Conservation (phyloP, 257 asterid species). For the Fraxinus quadrangulata region DNA sequence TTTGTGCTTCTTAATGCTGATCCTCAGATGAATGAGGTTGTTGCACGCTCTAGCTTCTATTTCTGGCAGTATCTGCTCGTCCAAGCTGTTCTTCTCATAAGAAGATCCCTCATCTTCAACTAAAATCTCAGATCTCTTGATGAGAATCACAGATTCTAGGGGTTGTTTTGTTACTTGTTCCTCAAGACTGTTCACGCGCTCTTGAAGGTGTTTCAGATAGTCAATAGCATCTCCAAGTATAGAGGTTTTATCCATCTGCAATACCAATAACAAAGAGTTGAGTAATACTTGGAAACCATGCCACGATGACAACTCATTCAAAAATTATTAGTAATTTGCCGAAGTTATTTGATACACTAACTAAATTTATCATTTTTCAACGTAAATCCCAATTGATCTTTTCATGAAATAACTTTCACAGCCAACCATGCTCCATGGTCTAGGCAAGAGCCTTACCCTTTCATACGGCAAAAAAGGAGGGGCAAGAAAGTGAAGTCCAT, state of each 20-base stretch:
- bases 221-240: slow-evolving; percentile 40
- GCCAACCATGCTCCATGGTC: too few species aligned
- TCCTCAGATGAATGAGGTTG: slow-evolving; percentile 25
- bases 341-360: too few species aligned
- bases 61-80: slow-evolving; percentile 19
- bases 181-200: slow-evolving; percentile 35
- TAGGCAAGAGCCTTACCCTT: too few species aligned
- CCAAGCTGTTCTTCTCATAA: slow-evolving; percentile 20
- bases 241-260: slow-evolving; percentile 44
- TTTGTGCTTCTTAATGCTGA: slow-evolving; percentile 22
- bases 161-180: slow-evolving; percentile 25
- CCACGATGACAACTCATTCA: too few species aligned
- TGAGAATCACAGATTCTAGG: slow-evolving; percentile 27
- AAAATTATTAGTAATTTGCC: too few species aligned
- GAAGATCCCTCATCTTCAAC: slow-evolving; percentile 29
- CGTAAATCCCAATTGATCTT: background rate
- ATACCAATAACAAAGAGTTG: background rate
- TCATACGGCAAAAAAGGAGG: too few species aligned
- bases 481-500: background rate
- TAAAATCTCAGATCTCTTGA: slow-evolving; percentile 22
- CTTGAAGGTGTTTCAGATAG: slow-evolving; percentile 39
- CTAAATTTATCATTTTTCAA: too few species aligned
- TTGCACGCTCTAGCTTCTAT: slow-evolving; percentile 31
- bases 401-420: background rate
- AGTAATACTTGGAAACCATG: too few species aligned